Evolutionary conservation across 2,329 filamentous ascomycete species (phyloP), one percentile per base, ranked within the genome.

Genomic region (Aureobasidium sp.): DNA sequence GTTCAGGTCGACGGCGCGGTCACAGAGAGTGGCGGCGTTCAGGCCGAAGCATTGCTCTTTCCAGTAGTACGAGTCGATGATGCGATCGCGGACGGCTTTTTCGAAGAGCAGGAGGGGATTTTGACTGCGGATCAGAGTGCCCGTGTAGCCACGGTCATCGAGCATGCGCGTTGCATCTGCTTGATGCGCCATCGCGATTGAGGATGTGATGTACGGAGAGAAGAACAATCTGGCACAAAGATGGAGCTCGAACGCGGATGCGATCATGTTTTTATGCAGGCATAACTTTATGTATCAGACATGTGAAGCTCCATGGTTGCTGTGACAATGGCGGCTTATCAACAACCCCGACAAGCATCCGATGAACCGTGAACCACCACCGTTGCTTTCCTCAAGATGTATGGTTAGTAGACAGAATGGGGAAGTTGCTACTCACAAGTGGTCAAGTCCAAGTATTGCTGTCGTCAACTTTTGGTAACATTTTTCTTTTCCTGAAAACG

Each of bases 31-130:
- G 1, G 83, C 83, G 3, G 80, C 79, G 73, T 97, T 98, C 59
- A 98, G 78, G 37, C 87, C 93, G 71, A 97, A 98, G 69, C 93
- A 96, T 73, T 96, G 90, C 72, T 97, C 93, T 71, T 96, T 96
- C 86, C 90, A 98, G 75, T 95, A 98, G 73, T 95, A 94, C 50
- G 84, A 88, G 66, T 95, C 90, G 61, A 90, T 83, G 70, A 98
- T 96, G 66, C 93, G 90, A 71, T 98, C 93, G 66, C 88, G 87
- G 60, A 96, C 89, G 35, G 90, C 86, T 69, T 95, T 95, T 70
- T 97, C 91, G 79, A 97, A 87, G 56, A 97, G 87, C 4, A 87
- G 90, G n/a, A 90, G 88, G 1, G 91, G 91, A 72, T 96, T 96
- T 64, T 94, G 85, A 56, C 90, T 90, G 67, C 91, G 90, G 58